Conservation (phyloP, 73 alveolate genomes). For the Paramecium biaurelia region DNA sequence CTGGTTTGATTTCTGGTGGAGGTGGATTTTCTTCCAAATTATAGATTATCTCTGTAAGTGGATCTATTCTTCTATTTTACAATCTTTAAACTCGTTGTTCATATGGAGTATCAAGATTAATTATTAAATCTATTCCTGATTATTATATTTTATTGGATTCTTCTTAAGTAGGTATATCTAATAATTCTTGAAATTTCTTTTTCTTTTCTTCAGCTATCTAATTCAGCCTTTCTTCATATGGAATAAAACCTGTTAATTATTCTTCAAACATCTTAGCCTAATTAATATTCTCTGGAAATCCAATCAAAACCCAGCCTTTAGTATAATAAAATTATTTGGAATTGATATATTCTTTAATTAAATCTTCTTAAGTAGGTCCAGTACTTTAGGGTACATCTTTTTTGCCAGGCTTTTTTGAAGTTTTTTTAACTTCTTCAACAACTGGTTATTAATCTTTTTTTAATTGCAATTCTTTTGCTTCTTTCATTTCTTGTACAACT, state of each 20-base stretch:
- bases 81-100: conserved; percentile 15
- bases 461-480: neutral
- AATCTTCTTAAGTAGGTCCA: conserved; percentile 34
- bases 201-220: neutral
- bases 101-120: neutral
- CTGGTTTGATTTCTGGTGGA: conserved; percentile 17
- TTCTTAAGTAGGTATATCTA: neutral
- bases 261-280: conserved; percentile 26
- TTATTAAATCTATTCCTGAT: conserved; percentile 22
- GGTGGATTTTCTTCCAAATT: conserved; percentile 52
- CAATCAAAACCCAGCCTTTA: conserved; percentile 32
- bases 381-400: neutral
- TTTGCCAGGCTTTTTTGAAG: neutral
- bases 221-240: conserved; percentile 21
- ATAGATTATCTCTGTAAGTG: neutral
- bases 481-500: neutral
- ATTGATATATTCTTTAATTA: conserved; percentile 13
- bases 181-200: neutral
- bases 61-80: conserved; percentile 40
- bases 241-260: conserved; percentile 5
- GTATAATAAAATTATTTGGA: conserved; percentile 43
- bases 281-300: conserved; percentile 1
- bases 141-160: neutral
- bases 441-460: neutral
- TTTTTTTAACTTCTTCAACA: conserved; percentile 35